Percentiles rank a stretch among this genome's conserved stretches.
Conservation (phyloP, 1,284 basidiomycete species). For the Microbotryum silenes-acaulis region DNA sequence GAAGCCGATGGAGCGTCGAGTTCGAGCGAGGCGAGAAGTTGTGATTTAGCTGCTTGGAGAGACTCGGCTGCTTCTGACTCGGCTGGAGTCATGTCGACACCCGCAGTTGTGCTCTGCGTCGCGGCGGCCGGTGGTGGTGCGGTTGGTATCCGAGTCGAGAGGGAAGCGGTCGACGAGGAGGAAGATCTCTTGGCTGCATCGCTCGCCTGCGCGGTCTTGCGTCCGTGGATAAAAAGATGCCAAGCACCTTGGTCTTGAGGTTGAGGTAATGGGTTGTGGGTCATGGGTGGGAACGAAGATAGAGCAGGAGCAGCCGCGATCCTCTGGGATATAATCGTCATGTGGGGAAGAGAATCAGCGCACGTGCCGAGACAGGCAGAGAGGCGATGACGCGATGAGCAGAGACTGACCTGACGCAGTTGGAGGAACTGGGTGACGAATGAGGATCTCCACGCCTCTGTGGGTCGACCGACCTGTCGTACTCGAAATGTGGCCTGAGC, state of each 20-base stretch:
- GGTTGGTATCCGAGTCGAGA: not conserved
- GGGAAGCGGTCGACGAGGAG: no score
- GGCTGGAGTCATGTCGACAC: conserved; percentile 1
- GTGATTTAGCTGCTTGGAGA: not conserved
- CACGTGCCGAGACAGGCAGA: not conserved
- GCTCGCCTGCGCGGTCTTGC: conserved; percentile 16
- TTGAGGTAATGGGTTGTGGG: conserved; percentile 16
- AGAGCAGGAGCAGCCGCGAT: conserved; percentile 6
- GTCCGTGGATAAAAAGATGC: conserved; percentile 31
- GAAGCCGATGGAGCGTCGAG: conserved; percentile 8
- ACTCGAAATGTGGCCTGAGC: not conserved
- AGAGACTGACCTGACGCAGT: conserved; percentile 11
- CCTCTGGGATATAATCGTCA: not conserved
- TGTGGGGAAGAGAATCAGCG: not conserved
- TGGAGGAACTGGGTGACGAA: conserved; percentile 27
- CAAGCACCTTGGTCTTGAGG: conserved; percentile 28
- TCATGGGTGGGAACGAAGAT: conserved; percentile 3
- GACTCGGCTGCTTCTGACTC: not conserved
- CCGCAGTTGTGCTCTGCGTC: conserved; percentile 2
- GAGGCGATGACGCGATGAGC: not conserved
- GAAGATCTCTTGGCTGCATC: not conserved
- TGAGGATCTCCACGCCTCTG: conserved; percentile 21
- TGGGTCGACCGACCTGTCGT: conserved; percentile 8
- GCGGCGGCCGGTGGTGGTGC: not conserved
- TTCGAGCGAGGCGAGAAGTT: conserved; percentile 25